Percentiles rank a stretch among this genome's conserved stretches.
Conservation (phyloP, 2,329 filamentous ascomycete genomes). For the Macrophomina tecta region DNA sequence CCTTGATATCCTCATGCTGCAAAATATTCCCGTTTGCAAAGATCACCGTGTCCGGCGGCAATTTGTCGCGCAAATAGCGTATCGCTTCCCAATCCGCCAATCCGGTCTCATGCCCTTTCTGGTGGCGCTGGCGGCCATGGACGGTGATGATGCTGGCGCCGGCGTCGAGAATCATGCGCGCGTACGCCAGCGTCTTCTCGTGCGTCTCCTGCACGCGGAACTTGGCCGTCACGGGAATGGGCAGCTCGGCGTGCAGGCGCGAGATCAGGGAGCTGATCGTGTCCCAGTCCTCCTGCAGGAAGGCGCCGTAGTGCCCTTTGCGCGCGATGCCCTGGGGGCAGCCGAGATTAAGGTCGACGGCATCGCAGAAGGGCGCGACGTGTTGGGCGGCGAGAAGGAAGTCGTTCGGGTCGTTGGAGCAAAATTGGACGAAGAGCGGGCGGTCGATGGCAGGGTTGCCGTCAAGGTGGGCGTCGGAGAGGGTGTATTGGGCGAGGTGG, state of each 20-base stretch:
- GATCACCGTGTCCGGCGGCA: conserved; percentile 87
- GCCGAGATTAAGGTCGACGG: conserved; percentile 92
- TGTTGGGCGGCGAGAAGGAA: conserved; percentile 78
- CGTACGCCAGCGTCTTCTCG: conserved; percentile 88
- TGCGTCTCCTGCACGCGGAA: conserved; percentile 87
- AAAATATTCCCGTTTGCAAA: conserved; percentile 97
- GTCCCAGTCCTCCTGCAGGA: conserved; percentile 90
- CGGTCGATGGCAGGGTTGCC: conserved; percentile 85
- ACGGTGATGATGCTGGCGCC: conserved; percentile 94
- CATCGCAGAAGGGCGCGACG: conserved; percentile 88
- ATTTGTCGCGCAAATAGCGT: conserved; percentile 77
- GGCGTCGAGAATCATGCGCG: conserved; percentile 81
- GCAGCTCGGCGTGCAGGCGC: conserved; percentile 77
- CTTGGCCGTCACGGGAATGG: conserved; percentile 91
- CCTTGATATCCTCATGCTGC: conserved; percentile 75
- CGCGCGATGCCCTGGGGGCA: conserved; percentile 95
- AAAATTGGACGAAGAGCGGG: conserved; percentile 95
- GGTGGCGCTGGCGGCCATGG: conserved; percentile 85
- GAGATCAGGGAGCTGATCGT: conserved; percentile 83
- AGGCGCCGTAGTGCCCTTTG: conserved; percentile 90
- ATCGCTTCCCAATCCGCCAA: conserved; percentile 91
- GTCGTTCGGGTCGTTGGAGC: conserved; percentile 83
- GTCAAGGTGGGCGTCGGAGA: conserved; percentile 65
- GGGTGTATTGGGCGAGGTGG: conserved; percentile 40
- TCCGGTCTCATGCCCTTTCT: conserved; percentile 95